These are phyloP conservation scores for Fusarium citri DNA, from an alignment of 2,329 filamentous ascomycete genomes.

Conservation along the genomic window DNA sequence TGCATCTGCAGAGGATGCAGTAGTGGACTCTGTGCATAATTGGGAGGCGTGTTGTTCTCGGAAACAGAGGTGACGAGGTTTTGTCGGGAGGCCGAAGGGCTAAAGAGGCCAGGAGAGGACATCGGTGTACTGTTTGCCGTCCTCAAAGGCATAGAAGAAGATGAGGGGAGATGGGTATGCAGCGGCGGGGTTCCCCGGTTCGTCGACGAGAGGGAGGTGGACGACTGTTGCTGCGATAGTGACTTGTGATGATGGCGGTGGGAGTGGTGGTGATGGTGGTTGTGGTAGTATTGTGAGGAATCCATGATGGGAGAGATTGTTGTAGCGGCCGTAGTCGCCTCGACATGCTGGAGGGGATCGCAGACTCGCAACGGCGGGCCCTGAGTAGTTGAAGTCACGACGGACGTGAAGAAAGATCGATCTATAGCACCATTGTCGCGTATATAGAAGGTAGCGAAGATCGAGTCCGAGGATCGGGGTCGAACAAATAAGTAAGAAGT, in stretches of 20 bases:
- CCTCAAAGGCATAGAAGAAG: constrained; percentile 57
- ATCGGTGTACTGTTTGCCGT: constrained; percentile 68
- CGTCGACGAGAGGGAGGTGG: constrained; percentile 45
- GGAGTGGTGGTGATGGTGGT: constrained; percentile 38
- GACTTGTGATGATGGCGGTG: constrained; percentile 46
- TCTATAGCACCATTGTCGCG: constrained; percentile 47
- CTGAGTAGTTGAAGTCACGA: constrained; percentile 38
- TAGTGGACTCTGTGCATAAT: constrained; percentile 66
- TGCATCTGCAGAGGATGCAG: constrained; percentile 78
- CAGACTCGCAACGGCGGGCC: constrained; percentile 44
- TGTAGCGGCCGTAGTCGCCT: constrained; percentile 40
- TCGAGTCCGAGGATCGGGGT: constrained; percentile 13
- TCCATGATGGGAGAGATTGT: constrained; percentile 45
- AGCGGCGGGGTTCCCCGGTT: constrained; percentile 43
- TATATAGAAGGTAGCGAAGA: constrained; percentile 14
- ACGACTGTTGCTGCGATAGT: constrained; percentile 47
- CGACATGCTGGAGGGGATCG: constrained; percentile 44
- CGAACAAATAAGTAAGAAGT: constrained; percentile 10
- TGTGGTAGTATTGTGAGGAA: constrained; percentile 43
- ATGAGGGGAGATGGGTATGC: constrained; percentile 50
- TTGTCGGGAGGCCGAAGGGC: constrained; percentile 59
- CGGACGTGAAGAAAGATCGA: constrained; percentile 36
- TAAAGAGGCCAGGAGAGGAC: constrained; percentile 72
- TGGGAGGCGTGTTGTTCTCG: constrained; percentile 66
- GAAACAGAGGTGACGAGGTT: constrained; percentile 59